phyloP scores from a whole-genome alignment of 495 filamentous ascomycete genomes.

The Aspergillus olivimuriae region DNA sequence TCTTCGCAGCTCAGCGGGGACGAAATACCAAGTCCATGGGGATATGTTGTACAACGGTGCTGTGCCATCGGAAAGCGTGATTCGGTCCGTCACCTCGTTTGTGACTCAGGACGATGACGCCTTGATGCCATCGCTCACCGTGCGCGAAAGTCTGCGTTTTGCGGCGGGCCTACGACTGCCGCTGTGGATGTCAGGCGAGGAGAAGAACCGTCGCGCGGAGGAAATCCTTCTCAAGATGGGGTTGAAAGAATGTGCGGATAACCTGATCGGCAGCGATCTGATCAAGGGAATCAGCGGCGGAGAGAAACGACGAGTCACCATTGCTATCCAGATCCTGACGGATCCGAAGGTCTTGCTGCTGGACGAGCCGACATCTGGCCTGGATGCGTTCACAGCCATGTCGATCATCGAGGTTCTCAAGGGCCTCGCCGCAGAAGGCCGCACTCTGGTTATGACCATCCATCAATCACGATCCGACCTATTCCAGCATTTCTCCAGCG shows the following conservation, averaged over 20 bases:
- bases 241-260: conserved; percentile 70
- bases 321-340: conserved; percentile 69
- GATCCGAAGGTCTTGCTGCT: conserved; percentile 63
- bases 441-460: conserved; percentile 66
- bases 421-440: conserved; percentile 62
- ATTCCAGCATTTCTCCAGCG: conserved; percentile 61
- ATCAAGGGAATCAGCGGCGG: conserved; percentile 74
- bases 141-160: conserved; percentile 64
- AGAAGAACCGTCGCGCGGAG: conserved; percentile 61
- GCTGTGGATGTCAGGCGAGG: conserved; percentile 53
- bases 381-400: conserved; percentile 69
- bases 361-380: conserved; percentile 69
- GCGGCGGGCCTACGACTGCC: conserved; percentile 64
- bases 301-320: conserved; percentile 68
- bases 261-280: conserved; percentile 61
- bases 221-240: conserved; percentile 68
- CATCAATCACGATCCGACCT: conserved; percentile 70
- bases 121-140: conserved; percentile 64
- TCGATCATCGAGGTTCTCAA: conserved; percentile 68
- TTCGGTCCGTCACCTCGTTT: conserved; percentile 65
- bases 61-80: conserved; percentile 54
- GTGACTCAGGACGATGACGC: conserved; percentile 74
- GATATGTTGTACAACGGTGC: conserved; percentile 62
- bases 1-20: conserved; percentile 48
- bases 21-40: conserved; percentile 48